phyloP scores from a whole-genome alignment of 2,329 filamentous ascomycete genomes.

The Arachnomyces sp. region DNA sequence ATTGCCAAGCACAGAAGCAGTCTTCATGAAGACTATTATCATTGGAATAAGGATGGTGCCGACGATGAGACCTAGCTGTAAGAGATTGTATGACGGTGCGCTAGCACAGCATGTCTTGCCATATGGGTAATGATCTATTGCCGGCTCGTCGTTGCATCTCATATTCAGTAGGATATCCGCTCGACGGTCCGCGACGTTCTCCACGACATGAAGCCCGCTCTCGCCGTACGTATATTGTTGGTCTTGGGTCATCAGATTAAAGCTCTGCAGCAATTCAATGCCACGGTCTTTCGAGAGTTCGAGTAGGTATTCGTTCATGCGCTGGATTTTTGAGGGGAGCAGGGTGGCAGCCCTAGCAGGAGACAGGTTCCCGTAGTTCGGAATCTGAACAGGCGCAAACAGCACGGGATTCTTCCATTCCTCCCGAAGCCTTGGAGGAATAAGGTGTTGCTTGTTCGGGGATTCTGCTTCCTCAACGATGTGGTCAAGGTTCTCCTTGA shows the following conservation, averaged over 20 bases:
- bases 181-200: slow-evolving; percentile 40
- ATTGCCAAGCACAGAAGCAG: not conserved
- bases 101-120: slow-evolving; percentile 47
- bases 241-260: slow-evolving; percentile 41
- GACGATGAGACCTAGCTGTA: slow-evolving; percentile 15
- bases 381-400: slow-evolving; percentile 42
- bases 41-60: slow-evolving; percentile 20
- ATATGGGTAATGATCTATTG: slow-evolving; percentile 35
- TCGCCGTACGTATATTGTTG: slow-evolving; percentile 34
- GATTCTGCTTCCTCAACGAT: slow-evolving; percentile 31
- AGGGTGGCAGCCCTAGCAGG: slow-evolving; percentile 36
- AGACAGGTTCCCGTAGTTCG: slow-evolving; percentile 39
- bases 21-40: not conserved
- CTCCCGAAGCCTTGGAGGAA: slow-evolving; percentile 5
- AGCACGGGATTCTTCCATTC: slow-evolving; percentile 27
- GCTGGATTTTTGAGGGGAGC: slow-evolving; percentile 41
- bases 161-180: slow-evolving; percentile 49
- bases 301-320: slow-evolving; percentile 48
- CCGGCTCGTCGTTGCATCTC: slow-evolving; percentile 46
- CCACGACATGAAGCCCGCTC: slow-evolving; percentile 44
- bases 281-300: slow-evolving; percentile 29
- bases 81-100: slow-evolving; percentile 25
- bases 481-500: slow-evolving; percentile 40
- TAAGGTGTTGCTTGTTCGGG: slow-evolving; percentile 13
- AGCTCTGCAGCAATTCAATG: slow-evolving; percentile 44